phyloP scores from a whole-genome alignment of 306 rosid genomes.

The Cicer arietinum region DNA sequence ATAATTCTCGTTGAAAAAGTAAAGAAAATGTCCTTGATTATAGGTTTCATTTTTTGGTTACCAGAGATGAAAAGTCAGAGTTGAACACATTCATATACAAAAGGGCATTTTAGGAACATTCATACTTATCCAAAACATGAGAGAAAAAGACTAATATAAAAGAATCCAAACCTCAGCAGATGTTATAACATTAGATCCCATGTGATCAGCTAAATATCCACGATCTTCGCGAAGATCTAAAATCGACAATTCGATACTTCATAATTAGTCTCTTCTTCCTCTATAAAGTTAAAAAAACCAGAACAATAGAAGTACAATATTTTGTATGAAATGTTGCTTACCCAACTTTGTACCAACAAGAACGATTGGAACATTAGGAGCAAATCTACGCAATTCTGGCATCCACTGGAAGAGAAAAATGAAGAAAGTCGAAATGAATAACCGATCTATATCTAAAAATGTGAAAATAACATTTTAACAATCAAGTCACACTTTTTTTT shows the following conservation, averaged over 20 bases:
- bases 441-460: background rate
- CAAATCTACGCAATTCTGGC: constrained; percentile 97
- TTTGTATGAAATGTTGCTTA: constrained; percentile 38
- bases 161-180: constrained; percentile 70
- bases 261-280: constrained; percentile 22
- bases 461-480: too few species aligned
- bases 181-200: constrained; percentile 76
- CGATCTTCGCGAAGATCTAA: constrained; percentile 90
- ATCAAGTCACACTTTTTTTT: too few species aligned
- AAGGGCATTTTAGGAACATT: too few species aligned
- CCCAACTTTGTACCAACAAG: constrained; percentile 99
- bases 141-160: background rate
- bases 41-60: too few species aligned
- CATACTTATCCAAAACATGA: too few species aligned
- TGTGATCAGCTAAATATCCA: constrained; percentile 74
- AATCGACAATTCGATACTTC: constrained; percentile 31
- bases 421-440: constrained; percentile 35
- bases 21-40: too few species aligned
- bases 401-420: constrained; percentile 72
- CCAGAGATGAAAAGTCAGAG: too few species aligned
- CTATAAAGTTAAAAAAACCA: constrained; percentile 18
- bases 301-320: background rate
- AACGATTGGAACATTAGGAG: constrained; percentile 92
- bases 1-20: too few species aligned
- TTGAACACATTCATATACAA: too few species aligned